Base-by-base conservation (phyloP, 805 yeast genomes). In the Candida cerambycidarum region DNA sequence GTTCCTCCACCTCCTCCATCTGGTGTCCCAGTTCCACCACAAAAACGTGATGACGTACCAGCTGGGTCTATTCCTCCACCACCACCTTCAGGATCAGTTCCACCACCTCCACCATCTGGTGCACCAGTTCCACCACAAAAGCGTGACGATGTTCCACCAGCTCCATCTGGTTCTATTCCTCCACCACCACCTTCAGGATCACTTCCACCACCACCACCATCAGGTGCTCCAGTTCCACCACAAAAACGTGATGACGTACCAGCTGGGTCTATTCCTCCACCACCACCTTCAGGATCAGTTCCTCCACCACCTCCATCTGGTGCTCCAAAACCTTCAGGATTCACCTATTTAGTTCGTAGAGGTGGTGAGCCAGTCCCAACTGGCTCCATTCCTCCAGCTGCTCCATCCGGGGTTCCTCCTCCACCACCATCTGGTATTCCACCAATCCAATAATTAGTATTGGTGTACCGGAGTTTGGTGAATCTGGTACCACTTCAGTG, bases 11-110 rank as follows among this genome's bases (percentile, higher is more conserved):
- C 32, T n/a, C 10, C 11, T 19, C 23, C 37, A 10, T 23, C 37
- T 32, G 27, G 15, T n/a, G 25, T 32, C 36, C 34, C 36, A 32
- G 27, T 32, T 11, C 29, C 29, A 21, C 23, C 23, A 6, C 23
- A 21, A 5, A 5, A 5, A 21, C 8, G 8, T 21, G 23, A 8
- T 21, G 23, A 6, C 23, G 8, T 8, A 21, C 23, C 30, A 27
- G 5, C 13, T 27, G 30, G 30, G 6, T 10, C 14, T 21, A 21
- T 21, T 21, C n/a, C n/a, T n/a, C n/a, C n/a, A n/a, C 25, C 25
- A 21, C 25, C 25, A 27, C 30, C 30, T 11, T 27, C 30, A 8
- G 30, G 14, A 8, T 23, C 21, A 31, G 14, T 12, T 31, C 23
- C 34, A 11, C 25, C 18, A n/a, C 18, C 32, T 29, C 32, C 15